A percentile compares a stretch with the other conserved stretches of the same genome.
phyloP scores from a whole-genome alignment of 2,329 filamentous ascomycete genomes.

The Fusarium napiforme region DNA sequence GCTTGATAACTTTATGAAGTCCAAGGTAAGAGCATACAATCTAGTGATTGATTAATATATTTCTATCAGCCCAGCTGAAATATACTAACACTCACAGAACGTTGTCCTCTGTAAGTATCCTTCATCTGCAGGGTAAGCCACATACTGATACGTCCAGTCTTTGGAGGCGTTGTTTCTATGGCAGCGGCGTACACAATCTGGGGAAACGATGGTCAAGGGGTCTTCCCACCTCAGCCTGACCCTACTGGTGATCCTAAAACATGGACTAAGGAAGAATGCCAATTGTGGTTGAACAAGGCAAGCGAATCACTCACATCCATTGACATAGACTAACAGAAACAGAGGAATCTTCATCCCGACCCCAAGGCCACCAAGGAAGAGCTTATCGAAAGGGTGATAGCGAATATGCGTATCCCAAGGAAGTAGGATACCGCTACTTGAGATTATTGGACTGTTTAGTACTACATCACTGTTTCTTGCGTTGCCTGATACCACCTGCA shows the following conservation, averaged over 20 bases:
- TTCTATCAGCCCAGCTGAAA: fast-evolving
- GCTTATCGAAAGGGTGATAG: conserved; percentile 58
- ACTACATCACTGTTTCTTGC: background rate
- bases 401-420: conserved; percentile 59
- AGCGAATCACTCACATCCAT: conserved; percentile 12
- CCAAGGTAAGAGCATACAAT: conserved; percentile 30
- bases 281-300: conserved; percentile 84
- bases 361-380: conserved; percentile 57
- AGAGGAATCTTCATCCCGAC: conserved; percentile 61
- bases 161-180: conserved; percentile 31
- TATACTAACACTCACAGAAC: conserved; percentile 60
- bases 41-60: fast-evolving
- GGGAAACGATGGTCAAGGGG: conserved; percentile 70
- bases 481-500: conserved; percentile 16
- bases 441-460: background rate
- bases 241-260: conserved; percentile 76
- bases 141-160: conserved; percentile 23
- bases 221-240: conserved; percentile 80
- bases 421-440: conserved; percentile 22
- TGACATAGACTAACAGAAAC: background rate
- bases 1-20: conserved; percentile 41
- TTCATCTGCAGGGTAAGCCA: conserved; percentile 35
- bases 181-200: conserved; percentile 83
- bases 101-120: conserved; percentile 70
- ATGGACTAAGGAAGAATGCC: conserved; percentile 85